phyloP scores from a whole-genome alignment of 1,284 basidiomycete genomes.

The Laetiporus sulphureus region DNA sequence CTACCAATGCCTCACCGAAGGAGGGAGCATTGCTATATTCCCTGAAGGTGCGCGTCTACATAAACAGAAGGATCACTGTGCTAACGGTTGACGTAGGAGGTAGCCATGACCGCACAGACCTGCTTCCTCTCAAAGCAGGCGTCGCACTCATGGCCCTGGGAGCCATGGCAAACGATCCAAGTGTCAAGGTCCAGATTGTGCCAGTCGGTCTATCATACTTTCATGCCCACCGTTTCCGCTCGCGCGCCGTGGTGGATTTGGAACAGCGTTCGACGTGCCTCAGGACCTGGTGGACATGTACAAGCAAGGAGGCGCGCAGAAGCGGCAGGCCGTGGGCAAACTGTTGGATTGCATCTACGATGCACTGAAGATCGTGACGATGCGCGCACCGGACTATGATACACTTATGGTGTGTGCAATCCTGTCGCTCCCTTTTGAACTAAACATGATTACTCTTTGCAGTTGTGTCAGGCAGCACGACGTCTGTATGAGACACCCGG shows the following conservation, averaged over 20 bases:
- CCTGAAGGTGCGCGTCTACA: constrained; percentile 72
- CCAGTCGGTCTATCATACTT: constrained; percentile 96
- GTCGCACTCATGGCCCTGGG: constrained; percentile 96
- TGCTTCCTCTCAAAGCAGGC: constrained; percentile 92
- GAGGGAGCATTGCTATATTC: constrained; percentile 92
- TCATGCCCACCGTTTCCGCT: constrained; percentile 92
- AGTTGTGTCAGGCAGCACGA: constrained; percentile 94
- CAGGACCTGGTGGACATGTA: constrained; percentile 84
- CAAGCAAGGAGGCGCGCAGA: constrained; percentile 83
- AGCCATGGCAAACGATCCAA: constrained; percentile 90
- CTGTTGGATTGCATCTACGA: constrained; percentile 93
- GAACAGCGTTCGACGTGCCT: constrained; percentile 86
- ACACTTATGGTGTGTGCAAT: constrained; percentile 78
- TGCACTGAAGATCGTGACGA: constrained; percentile 92
- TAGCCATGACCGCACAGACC: constrained; percentile 93
- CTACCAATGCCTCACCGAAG: constrained; percentile 82
- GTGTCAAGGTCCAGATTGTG: constrained; percentile 84
- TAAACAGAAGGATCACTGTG: background rate
- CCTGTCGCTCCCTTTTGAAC: background rate
- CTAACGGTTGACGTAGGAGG: constrained; percentile 55
- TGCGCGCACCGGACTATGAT: constrained; percentile 95
- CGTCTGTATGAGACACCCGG: constrained; percentile 94
- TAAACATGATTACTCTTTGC: constrained; percentile 8
- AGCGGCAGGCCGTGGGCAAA: constrained; percentile 87
- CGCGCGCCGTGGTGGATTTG: constrained; percentile 97